A percentile compares a stretch with the other conserved stretches of the same genome.
These are phyloP conservation scores for Leccinellum rugosiceps DNA, from an alignment of 768 basidiomycete genomes.

Conservation along the genomic window DNA sequence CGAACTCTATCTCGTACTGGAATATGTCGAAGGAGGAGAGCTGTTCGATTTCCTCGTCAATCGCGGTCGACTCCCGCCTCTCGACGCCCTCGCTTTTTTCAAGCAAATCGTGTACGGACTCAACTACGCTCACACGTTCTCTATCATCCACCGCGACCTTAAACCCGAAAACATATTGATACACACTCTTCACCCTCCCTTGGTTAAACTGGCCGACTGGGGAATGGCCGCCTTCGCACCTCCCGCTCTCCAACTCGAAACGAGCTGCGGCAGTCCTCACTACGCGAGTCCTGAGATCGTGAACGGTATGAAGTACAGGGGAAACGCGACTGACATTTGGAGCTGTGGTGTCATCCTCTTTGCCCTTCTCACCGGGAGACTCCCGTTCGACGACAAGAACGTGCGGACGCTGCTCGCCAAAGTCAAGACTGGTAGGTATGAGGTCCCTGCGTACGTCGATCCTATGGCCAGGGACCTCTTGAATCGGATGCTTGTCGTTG, in stretches of 20 bases:
- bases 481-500: conserved; percentile 82
- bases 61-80: conserved; percentile 71
- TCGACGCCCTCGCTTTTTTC: conserved; percentile 88
- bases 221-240: conserved; percentile 97
- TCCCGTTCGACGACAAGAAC: conserved; percentile 94
- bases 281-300: conserved; percentile 98
- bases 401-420: conserved; percentile 73
- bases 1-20: conserved; percentile 89
- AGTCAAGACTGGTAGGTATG: conserved; percentile 84
- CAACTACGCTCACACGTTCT: conserved; percentile 96
- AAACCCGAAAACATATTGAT: conserved; percentile 98
- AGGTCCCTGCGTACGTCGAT: conserved; percentile 78
- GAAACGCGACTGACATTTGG: conserved; percentile 93
- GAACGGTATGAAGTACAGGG: conserved; percentile 83
- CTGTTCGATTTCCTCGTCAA: conserved; percentile 96
- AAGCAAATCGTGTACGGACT: conserved; percentile 94
- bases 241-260: conserved; percentile 81
- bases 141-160: conserved; percentile 96
- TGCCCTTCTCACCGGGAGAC: conserved; percentile 83
- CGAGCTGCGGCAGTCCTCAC: conserved; percentile 94
- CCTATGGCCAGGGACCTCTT: conserved; percentile 84
- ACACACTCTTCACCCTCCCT: conserved; percentile 71
- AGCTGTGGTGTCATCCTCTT: conserved; percentile 93
- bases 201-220: conserved; percentile 97
- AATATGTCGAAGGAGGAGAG: conserved; percentile 95